Evolutionary conservation across 371 early-diverging fungal genomes (phyloP).

Genomic region (Umbelopsis sp.): DNA sequence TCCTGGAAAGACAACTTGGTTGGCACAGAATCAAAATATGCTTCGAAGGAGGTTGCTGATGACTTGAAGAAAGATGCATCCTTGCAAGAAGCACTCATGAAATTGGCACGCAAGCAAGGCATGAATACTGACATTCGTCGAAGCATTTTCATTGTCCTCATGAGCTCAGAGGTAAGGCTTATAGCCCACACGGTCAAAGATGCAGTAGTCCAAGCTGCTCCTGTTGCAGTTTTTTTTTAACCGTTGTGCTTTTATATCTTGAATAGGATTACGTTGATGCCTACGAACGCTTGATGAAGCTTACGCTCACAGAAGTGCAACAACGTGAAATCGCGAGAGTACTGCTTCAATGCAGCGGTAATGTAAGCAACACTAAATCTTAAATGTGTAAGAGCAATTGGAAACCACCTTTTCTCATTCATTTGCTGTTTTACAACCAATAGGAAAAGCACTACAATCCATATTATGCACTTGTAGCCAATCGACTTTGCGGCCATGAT

Average conservation of each 20-base stretch:
- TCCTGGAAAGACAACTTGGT: conserved; percentile 77
- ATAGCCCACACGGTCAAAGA: neutral
- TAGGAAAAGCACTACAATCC: conserved; percentile 92
- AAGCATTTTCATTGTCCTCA: conserved; percentile 89
- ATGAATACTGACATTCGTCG: conserved; percentile 97
- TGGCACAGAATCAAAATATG: conserved; percentile 52
- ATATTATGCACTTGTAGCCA: conserved; percentile 89
- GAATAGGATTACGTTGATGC: conserved; percentile 90
- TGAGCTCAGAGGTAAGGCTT: conserved; percentile 82
- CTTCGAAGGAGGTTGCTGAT: conserved; percentile 35
- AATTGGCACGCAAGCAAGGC: conserved; percentile 82
- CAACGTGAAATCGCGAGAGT: conserved; percentile 95
- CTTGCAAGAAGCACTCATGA: conserved; percentile 67
- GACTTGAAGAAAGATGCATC: conserved; percentile 52
- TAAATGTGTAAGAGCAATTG: neutral
- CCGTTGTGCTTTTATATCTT: neutral
- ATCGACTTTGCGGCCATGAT: conserved; percentile 73
- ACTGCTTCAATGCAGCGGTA: conserved; percentile 85
- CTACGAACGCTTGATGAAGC: conserved; percentile 80
- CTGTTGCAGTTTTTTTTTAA: neutral
- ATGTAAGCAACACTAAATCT: conserved; percentile 53
- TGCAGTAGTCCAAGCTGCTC: too few species aligned
- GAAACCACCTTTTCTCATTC: neutral
- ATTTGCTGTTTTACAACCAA: neutral
- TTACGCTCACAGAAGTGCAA: conserved; percentile 87